These are phyloP conservation scores for Phytophthora megakarya DNA, from an alignment of 352 stramenopile species.

Conservation along the genomic window DNA sequence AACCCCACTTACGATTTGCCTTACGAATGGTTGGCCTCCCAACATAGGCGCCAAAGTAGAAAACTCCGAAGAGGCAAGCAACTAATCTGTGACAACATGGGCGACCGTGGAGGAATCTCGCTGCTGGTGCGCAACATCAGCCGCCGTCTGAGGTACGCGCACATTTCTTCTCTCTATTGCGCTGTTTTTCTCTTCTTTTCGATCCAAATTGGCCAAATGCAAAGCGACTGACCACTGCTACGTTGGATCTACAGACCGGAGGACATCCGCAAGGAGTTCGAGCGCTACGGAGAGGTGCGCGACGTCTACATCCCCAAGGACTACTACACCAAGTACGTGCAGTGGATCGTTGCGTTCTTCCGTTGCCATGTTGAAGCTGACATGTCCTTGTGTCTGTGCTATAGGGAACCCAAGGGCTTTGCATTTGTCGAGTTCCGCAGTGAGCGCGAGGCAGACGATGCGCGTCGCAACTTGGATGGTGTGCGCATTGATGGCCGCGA, in stretches of 20 bases:
- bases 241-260: constrained; percentile 58
- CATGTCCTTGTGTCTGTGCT: constrained; percentile 6
- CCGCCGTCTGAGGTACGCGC: constrained; percentile 75
- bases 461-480: constrained; percentile 91
- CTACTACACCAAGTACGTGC: constrained; percentile 88
- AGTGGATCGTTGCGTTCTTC: background rate
- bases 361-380: too few relatives aligned
- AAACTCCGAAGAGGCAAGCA: constrained; percentile 28
- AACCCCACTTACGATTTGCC: constrained; percentile 17
- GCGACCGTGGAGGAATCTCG: constrained; percentile 85
- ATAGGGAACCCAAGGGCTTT: constrained; percentile 93
- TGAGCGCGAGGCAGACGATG: constrained; percentile 91
- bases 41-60: constrained; percentile 23
- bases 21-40: constrained; percentile 35
- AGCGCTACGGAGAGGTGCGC: constrained; percentile 92
- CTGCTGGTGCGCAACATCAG: constrained; percentile 95
- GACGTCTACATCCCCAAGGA: constrained; percentile 97
- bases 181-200: background rate
- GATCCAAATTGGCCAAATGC: background rate
- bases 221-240: constrained; percentile 13
- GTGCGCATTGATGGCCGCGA: constrained; percentile 92
- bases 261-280: constrained; percentile 93
- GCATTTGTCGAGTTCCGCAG: constrained; percentile 96
- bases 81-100: constrained; percentile 24
- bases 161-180: background rate